These are phyloP conservation scores for Beauveria australis DNA, from an alignment of 2,329 filamentous ascomycete genomes.

Conservation along the genomic window DNA sequence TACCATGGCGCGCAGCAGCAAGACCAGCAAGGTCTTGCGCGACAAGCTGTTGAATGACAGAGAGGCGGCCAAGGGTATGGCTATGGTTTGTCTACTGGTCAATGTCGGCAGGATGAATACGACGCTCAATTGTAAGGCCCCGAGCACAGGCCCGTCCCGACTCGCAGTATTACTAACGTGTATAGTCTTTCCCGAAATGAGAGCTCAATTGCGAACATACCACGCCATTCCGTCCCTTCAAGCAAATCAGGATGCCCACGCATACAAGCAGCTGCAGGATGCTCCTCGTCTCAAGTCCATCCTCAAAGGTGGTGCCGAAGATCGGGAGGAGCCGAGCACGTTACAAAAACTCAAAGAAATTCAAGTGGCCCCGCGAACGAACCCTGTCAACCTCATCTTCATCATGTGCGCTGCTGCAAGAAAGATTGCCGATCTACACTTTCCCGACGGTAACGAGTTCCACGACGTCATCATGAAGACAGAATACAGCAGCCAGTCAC, in stretches of 20 bases:
- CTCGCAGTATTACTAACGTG: constrained; percentile 13
- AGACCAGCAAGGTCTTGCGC: constrained; percentile 96
- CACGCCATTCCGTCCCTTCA: constrained; percentile 96
- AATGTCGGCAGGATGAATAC: constrained; percentile 99
- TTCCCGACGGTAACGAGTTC: constrained; percentile 77
- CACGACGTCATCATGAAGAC: constrained; percentile 94
- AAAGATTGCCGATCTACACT: constrained; percentile 89
- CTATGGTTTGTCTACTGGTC: constrained; percentile 95
- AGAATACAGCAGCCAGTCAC: constrained; percentile 70
- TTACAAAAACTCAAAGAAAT: constrained; percentile 71
- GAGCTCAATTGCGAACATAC: constrained; percentile 92
- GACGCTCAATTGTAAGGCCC: constrained; percentile 80
- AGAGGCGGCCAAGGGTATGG: constrained; percentile 92
- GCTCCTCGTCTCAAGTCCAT: constrained; percentile 94
- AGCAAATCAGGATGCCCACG: constrained; percentile 86
- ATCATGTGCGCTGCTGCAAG: constrained; percentile 83
- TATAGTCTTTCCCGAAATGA: constrained; percentile 96
- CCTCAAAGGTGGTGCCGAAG: constrained; percentile 90
- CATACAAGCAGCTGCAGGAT: constrained; percentile 97
- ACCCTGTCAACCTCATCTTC: constrained; percentile 95
- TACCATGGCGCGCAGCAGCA: constrained; percentile 96
- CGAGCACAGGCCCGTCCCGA: neutral
- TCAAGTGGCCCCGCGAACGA: constrained; percentile 61
- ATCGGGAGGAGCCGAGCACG: constrained; percentile 72
- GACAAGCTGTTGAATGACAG: constrained; percentile 92